phyloP scores from a whole-genome alignment of 768 basidiomycete genomes.

The Trametes coccinea region DNA sequence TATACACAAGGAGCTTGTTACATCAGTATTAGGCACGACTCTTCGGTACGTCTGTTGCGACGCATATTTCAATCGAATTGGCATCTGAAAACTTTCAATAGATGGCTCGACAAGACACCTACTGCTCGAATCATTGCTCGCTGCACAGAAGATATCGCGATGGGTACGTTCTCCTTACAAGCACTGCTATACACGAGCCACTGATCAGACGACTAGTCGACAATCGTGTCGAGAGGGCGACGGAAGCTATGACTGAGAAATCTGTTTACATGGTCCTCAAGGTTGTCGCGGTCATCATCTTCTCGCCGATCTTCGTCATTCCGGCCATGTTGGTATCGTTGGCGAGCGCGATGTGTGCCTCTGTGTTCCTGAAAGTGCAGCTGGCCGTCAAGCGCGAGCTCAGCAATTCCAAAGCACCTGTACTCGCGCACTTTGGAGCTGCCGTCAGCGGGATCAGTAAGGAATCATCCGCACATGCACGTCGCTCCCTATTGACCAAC shows the following conservation, averaged over 20 bases:
- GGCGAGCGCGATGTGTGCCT: slow-evolving; percentile 42
- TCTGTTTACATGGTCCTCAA: slow-evolving; percentile 37
- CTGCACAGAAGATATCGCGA: slow-evolving; percentile 24
- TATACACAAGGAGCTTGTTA: slow-evolving; percentile 53
- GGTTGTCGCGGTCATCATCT: slow-evolving; percentile 38
- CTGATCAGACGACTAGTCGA: slow-evolving; percentile 32
- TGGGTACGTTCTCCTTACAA: slow-evolving; percentile 5
- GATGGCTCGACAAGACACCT: slow-evolving; percentile 50
- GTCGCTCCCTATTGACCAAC: neutral
- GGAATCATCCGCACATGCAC: neutral
- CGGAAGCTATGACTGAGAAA: slow-evolving; percentile 38
- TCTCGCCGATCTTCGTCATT: slow-evolving; percentile 42
- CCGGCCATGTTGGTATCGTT: slow-evolving; percentile 38
- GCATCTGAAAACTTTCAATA: slow-evolving; percentile 35
- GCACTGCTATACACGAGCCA: no score
- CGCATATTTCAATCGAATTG: slow-evolving; percentile 41
- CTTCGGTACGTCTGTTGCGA: slow-evolving; percentile 37
- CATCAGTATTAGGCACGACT: slow-evolving; percentile 51
- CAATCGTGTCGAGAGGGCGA: slow-evolving; percentile 29
- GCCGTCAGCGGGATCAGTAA: slow-evolving; percentile 50
- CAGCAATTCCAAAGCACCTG: slow-evolving; percentile 48
- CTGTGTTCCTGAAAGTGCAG: slow-evolving; percentile 56
- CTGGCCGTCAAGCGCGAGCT: slow-evolving; percentile 56
- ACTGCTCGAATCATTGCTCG: slow-evolving; percentile 46
- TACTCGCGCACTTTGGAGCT: slow-evolving; percentile 52